phyloP scores from a whole-genome alignment of 2,329 filamentous ascomycete species.

The Bipolaris gigantea region DNA sequence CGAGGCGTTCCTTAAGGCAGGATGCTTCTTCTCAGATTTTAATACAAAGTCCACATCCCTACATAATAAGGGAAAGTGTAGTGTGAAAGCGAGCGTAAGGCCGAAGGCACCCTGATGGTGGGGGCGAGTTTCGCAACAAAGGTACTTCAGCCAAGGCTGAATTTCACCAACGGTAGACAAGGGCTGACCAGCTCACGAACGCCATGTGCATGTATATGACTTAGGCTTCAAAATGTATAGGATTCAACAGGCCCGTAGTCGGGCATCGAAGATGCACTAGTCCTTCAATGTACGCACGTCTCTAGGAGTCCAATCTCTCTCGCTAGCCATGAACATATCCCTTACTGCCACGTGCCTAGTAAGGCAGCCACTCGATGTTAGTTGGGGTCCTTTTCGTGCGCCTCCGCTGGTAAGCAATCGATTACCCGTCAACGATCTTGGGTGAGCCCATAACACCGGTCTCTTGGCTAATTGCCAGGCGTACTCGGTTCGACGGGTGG shows the following conservation, averaged over 20 bases:
- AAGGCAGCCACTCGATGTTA: conserved; percentile 35
- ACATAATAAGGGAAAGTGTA: background rate
- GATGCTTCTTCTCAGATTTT: background rate
- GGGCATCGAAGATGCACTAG: background rate
- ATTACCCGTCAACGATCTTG: conserved; percentile 23
- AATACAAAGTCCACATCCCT: background rate
- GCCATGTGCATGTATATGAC: background rate
- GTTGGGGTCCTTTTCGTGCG: conserved; percentile 26
- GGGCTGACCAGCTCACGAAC: background rate
- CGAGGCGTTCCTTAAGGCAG: background rate
- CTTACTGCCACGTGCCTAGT: conserved; percentile 36
- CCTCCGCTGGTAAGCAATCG: conserved; percentile 20
- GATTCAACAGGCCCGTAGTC: background rate
- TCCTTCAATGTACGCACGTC: background rate
- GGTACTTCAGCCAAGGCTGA: background rate
- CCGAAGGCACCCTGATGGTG: background rate
- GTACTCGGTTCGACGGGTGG: conserved; percentile 42
- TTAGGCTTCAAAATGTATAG: background rate
- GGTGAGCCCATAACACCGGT: conserved; percentile 48
- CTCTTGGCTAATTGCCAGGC: conserved; percentile 51
- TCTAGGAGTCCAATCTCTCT: conserved; percentile 40
- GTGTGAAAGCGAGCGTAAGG: background rate
- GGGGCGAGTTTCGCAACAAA: background rate
- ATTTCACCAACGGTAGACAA: background rate
- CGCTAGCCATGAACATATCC: conserved; percentile 46